Evolutionary conservation across 371 early-diverging fungal species (phyloP), one percentile per base, ranked within the genome.

Genomic region (Globomyces sp.): DNA sequence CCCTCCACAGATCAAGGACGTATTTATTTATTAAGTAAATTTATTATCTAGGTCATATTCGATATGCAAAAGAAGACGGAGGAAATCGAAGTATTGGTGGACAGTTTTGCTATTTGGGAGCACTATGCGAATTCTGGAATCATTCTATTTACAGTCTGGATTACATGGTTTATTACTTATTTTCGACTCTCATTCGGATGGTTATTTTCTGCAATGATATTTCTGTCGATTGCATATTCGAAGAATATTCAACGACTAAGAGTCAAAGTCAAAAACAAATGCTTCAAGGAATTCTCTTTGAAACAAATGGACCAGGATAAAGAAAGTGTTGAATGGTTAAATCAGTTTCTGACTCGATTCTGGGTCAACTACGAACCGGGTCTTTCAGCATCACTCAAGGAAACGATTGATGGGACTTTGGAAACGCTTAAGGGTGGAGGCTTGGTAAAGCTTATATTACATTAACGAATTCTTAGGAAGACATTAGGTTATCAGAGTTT

Each of bases 21-120:
- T 98, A 97, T 76, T 80, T 96, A 68, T 92, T 93, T 11, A 94
- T 97, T 87, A 98, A 98, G 85, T 98, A 98, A 61, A 94, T 96
- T 74, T 98, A 98, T 82, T 96, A 95, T 77, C 96, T 95, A 83
- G 96, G 91, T 13, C 94, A 94, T 61, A 90, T 97, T 74, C 24
- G 24, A 24, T 24, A 55, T 55, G 1, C 39, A 55, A 39, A 55
- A 41, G 34, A 55, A 55, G 41, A 24, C 44, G 9, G 58, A 58
- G 41, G 44, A 6, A 43, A 41, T 58, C 3, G 58, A 34, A 44
- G 44, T 43, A 58, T 39, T 10, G 2, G 41, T 63, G 8, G 63
- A 63, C 42, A 11, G 49, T n/a, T 43, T 63, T 6, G 44, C 13
- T 5, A 39, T 42, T 11, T 41, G 39, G 39, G 45, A 63, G 37